Evolutionary conservation across 768 basidiomycete genomes (phyloP).

Genomic region (Naganishia onofrii): DNA sequence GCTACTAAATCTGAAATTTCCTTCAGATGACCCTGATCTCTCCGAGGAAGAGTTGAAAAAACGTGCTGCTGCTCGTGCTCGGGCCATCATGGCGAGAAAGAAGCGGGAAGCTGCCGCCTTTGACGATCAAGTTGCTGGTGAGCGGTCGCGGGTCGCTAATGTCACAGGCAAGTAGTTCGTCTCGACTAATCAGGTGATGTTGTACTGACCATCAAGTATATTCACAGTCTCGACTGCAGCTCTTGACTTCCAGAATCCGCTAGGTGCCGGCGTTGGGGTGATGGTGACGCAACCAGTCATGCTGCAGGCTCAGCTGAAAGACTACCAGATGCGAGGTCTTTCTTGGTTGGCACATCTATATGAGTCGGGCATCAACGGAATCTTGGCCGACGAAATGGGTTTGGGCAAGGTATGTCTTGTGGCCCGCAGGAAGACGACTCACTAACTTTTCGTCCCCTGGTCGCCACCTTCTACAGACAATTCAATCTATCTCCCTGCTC

Average conservation of each 20-base stretch:
- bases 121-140: conserved; percentile 29
- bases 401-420: conserved; percentile 52
- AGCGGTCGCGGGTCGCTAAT: conserved; percentile 15
- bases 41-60: conserved; percentile 25
- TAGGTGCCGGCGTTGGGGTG: conserved; percentile 75
- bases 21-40: conserved; percentile 28
- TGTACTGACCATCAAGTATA: neutral
- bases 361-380: conserved; percentile 99
- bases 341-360: conserved; percentile 98
- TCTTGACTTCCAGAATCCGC: conserved; percentile 98
- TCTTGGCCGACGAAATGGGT: conserved; percentile 98
- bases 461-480: conserved; percentile 57
- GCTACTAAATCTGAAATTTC: neutral
- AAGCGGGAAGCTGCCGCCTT: conserved; percentile 29
- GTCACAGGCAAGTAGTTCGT: conserved; percentile 31
- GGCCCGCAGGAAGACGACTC: neutral
- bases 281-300: conserved; percentile 90
- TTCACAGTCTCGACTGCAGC: conserved; percentile 67
- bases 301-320: conserved; percentile 94
- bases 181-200: conserved; percentile 52
- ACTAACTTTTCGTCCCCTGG: neutral
- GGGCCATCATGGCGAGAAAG: conserved; percentile 32
- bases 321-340: conserved; percentile 95
- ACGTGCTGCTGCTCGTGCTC: conserved; percentile 31
- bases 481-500: conserved; percentile 93